phyloP scores from a whole-genome alignment of 2,329 filamentous ascomycete genomes.

The Penicillium aurantiogriseum region DNA sequence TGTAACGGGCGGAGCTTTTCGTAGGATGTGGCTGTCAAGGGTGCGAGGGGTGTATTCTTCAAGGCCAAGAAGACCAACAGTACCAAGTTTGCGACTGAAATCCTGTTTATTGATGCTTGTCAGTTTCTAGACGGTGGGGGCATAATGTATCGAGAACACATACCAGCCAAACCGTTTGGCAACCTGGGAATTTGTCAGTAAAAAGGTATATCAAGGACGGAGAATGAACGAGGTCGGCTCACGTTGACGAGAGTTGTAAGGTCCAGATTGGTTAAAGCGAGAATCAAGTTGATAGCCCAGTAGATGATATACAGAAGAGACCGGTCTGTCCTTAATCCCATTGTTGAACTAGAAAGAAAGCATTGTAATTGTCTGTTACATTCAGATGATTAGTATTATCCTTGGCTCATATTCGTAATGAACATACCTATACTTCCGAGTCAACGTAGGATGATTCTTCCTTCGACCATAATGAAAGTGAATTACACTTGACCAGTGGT shows the following conservation, averaged over 20 bases:
- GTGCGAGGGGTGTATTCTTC: conserved; percentile 17
- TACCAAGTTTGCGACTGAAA: conserved; percentile 14
- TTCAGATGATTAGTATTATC: neutral
- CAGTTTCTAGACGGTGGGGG: neutral
- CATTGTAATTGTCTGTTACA: neutral
- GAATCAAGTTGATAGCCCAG: conserved; percentile 12
- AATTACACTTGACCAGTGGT: conserved; percentile 12
- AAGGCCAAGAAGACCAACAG: conserved; percentile 17
- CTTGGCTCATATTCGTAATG: neutral
- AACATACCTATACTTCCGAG: neutral
- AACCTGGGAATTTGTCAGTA: conserved; percentile 1
- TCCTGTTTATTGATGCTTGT: conserved; percentile 4
- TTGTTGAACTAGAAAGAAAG: conserved; percentile 1
- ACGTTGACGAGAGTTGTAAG: neutral
- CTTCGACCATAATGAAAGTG: conserved; percentile 1
- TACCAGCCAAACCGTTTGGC: conserved; percentile 13
- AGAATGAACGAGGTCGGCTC: neutral
- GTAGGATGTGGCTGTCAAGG: conserved; percentile 15
- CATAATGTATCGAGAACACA: neutral
- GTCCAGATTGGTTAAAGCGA: conserved; percentile 5
- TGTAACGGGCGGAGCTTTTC: conserved; percentile 21
- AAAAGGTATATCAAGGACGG: neutral
- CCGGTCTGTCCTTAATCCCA: conserved; percentile 6
- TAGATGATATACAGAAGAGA: conserved; percentile 10
- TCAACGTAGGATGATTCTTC: neutral